Conservation (phyloP, 345 rosid species). For the Salix viminalis region DNA sequence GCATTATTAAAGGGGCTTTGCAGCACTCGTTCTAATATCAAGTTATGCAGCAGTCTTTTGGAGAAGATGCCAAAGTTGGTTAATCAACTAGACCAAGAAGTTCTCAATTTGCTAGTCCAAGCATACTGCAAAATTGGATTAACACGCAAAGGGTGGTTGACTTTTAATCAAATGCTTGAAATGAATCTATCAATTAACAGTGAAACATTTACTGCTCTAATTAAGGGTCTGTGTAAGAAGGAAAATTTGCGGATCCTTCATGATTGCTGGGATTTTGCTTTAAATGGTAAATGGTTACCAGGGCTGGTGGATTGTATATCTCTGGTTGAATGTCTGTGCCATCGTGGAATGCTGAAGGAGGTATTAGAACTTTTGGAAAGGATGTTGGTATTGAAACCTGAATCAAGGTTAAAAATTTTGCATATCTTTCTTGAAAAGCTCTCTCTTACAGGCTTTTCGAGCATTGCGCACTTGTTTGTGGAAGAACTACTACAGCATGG, state of each 20-base stretch:
- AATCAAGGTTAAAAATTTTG: constrained; percentile 31
- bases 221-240: constrained; percentile 51
- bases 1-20: constrained; percentile 43
- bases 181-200: constrained; percentile 34
- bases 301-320: constrained; percentile 30
- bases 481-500: constrained; percentile 47
- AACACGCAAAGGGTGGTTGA: constrained; percentile 37
- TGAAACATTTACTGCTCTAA: constrained; percentile 42
- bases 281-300: constrained; percentile 48
- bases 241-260: constrained; percentile 34
- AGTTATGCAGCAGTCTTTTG: constrained; percentile 34
- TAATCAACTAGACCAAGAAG: constrained; percentile 50
- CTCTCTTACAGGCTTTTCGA: constrained; percentile 40
- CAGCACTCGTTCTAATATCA: constrained; percentile 37
- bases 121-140: constrained; percentile 57
- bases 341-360: constrained; percentile 47
- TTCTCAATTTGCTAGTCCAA: constrained; percentile 50
- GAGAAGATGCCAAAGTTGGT: constrained; percentile 53
- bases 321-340: constrained; percentile 47
- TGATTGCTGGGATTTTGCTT: constrained; percentile 42
- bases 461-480: constrained; percentile 35
- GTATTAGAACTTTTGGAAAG: constrained; percentile 56
- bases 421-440: constrained; percentile 48
- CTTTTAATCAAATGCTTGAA: constrained; percentile 48
- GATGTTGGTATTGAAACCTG: constrained; percentile 33